Base-by-base conservation (phyloP, 257 asterid genomes). In the Oldenlandia corymbosa region DNA sequence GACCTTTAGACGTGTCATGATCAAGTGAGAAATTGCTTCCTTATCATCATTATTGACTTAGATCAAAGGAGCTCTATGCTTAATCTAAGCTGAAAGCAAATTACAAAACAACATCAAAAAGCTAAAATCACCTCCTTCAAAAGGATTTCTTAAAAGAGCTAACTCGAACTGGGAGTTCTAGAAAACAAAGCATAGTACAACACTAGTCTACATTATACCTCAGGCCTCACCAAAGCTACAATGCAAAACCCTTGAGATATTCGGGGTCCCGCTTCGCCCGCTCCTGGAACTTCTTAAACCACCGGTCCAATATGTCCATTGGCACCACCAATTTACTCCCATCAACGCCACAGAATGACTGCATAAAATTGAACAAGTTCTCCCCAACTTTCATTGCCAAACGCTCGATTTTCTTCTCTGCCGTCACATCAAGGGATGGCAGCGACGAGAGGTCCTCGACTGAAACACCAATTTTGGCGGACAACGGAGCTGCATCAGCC, bases 271-370 rank as follows among this genome's bases (percentile, higher is more conserved):
- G 83, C 81, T 86, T 91, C 1, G 96, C 93, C 77, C 90, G 76
- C 51, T 91, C 96, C 75, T 85, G 99, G 64, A 92, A 87, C 84
- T 87, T 92, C 97, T 87, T 89, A 71, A 92, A 92, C 99, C 99
- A 92, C 27, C 97, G 76, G 62, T 87, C 96, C 83, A 92, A 49
- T 49, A 92, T 87, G 82, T 92, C 99, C 88, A 80, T 92, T 9
- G 99, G 99, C 77, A 92, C 99, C 24, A 89, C 79, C 41, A 92
- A 84, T 83, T 80, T 89, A 66, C 90, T 82, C 26, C 99, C 96
- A 57, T 92, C 99, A 1, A 89, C 95, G 17, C 91, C 97, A 58
- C 99, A 89, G 68, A 92, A 87, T 18, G 99, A 89, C 83, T 92
- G 96, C 97, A 89, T 89, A 60, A 92, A 92, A 68, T 92, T 89